Evolutionary conservation across 768 basidiomycete genomes (phyloP), one percentile per base, ranked within the genome.

Genomic region (Lactarius tabidus): DNA sequence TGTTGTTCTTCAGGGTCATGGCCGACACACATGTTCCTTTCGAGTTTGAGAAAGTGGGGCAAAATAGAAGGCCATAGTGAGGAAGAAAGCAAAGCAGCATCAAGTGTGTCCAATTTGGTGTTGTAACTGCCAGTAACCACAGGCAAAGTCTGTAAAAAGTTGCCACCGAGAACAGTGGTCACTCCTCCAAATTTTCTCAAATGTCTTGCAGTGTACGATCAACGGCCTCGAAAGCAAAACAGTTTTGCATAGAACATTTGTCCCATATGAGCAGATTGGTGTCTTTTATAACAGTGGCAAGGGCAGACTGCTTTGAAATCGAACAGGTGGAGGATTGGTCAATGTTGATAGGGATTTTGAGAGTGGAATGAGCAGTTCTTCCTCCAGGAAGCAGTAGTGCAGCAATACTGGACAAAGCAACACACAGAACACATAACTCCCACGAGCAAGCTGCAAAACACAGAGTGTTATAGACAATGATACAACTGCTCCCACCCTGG

Each of bases 331-430:
- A 43, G 2, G 74, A 60, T 1, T 75, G 69, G 36, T 39, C 2
- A 3, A 82, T 74, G 0, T 41, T 6, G 4, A 41, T 17, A 1
- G 82, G 82, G 43, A 82, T 80, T 62, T 80, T 79, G 73, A 84
- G 83, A 12, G 67, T 70, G 0, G 79, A 82, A 67, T 85, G 80
- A 0, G 80, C 75, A 18, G 82, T 85, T 2, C 76, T 70, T 1
- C 82, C 83, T 53, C 79, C 77, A 10, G 57, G 63, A 0, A 83
- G 70, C 0, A 84, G 72, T 14, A 82, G 70, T 1, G 82, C 73
- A 9, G 82, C 79, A 60, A 84, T 79, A 0, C 82, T 81, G 41
- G 81, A 82, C 1, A 82, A 84, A 15, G 81, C 79, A 10, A 80
- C 78, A 77, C 78, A 82, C 3, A 84, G 73, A 1, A 79, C 73